phyloP scores from a whole-genome alignment of 441 rosid genomes.

The Bocquillonia castaneifolia region DNA sequence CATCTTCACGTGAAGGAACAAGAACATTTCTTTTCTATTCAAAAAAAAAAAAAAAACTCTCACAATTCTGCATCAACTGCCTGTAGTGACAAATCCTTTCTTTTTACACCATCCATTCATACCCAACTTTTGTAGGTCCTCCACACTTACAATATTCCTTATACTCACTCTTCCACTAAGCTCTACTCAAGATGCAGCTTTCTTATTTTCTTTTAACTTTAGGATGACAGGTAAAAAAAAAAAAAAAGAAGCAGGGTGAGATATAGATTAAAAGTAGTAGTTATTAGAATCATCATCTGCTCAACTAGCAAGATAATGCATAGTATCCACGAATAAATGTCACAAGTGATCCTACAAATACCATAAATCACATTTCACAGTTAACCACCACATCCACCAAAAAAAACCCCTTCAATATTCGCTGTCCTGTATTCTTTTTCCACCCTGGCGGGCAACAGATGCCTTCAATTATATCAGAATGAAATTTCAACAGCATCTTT shows the following conservation, averaged over 20 bases:
- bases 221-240: too few relatives aligned
- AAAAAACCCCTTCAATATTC: neutral
- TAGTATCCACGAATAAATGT: too few relatives aligned
- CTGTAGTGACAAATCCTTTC: slow-evolving; percentile 9
- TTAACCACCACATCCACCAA: neutral
- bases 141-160: slow-evolving; percentile 7
- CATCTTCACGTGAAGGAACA: slow-evolving; percentile 16
- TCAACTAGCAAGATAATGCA: neutral
- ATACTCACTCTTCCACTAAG: neutral
- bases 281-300: neutral
- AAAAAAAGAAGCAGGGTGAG: too few relatives aligned
- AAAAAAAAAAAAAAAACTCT: too few relatives aligned
- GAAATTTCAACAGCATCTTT: neutral
- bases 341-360: too few relatives aligned
- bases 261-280: too few relatives aligned
- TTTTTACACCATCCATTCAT: slow-evolving; percentile 10
- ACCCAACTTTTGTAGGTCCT: neutral
- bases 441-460: too few relatives aligned
- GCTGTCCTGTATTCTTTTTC: too few relatives aligned
- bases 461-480: neutral
- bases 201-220: too few relatives aligned
- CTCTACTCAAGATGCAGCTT: too few relatives aligned
- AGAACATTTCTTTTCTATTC: slow-evolving; percentile 1
- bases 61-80: slow-evolving; percentile 2
- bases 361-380: too few relatives aligned